Base-by-base conservation (phyloP, 257 asterid genomes). In the Gentiana macrophylla region DNA sequence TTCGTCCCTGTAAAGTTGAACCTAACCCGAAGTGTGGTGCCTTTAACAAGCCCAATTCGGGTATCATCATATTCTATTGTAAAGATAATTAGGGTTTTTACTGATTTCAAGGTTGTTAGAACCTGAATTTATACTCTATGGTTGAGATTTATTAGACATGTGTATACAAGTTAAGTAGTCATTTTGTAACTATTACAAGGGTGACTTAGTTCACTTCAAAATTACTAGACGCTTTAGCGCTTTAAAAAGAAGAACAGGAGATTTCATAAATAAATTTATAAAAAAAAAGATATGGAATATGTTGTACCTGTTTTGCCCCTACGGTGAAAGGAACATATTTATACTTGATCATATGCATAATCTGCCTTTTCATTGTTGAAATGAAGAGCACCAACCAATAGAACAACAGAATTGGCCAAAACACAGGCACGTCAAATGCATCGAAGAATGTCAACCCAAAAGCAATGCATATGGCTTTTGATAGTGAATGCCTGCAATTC, bases 371-470 rank as follows among this genome's bases (percentile, higher is more conserved):
- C 98, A 91, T 91, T 6, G 98, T 87, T 6, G 94, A 79, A 46
- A 91, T 5, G 63, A 91, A 91, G 47, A 91, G 83, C 63, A 80
- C 80, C 59, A 80, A 59, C 97, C 98, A 91, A 68, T 91, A 87
- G 79, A 91, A 87, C 52, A 91, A 80, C 70, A 91, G 80, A 77
- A 91, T 84, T 37, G 98, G 98, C 95, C 98, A 91, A 71, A 91
- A 91, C 55, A 91, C 98, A 57, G 98, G 98, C 55, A 91, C 96
- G 50, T 87, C 94, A 66, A 91, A 91, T 69, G 85, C 94, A 61
- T 90, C 73, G 90, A 91, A 91, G 86, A 88, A 87, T 35, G 98
- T 87, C 74, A 87, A 69, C 62, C 80, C 78, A 72, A 91, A 70
- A 61, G 95, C 96, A 67, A 91, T 3, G 69, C 78, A 72, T 58